A percentile compares a stretch with the other conserved stretches of the same genome.
Evolutionary conservation across 176 grass and related monocot genomes (phyloP).

Genomic region (Carex cristatella): DNA sequence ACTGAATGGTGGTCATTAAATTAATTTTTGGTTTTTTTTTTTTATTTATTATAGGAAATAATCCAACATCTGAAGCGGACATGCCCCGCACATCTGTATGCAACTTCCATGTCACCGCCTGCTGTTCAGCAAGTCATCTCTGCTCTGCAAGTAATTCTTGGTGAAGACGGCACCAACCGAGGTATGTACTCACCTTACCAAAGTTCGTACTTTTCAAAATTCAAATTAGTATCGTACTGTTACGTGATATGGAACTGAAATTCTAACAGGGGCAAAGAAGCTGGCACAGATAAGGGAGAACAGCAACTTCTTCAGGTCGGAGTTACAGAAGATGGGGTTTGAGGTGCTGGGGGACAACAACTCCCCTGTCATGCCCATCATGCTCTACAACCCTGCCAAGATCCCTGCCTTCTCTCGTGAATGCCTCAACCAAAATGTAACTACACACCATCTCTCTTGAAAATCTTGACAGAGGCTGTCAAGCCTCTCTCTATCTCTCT

Average conservation of each 20-base stretch:
- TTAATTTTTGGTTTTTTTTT: neutral
- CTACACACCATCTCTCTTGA: neutral
- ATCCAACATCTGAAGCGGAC: conserved; percentile 66
- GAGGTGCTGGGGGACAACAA: conserved; percentile 94
- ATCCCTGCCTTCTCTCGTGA: conserved; percentile 96
- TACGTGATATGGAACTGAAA: conserved; percentile 21
- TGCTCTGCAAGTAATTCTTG: conserved; percentile 78
- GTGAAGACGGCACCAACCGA: conserved; percentile 89
- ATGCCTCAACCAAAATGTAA: conserved; percentile 70
- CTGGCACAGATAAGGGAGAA: conserved; percentile 83
- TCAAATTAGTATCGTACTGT: neutral
- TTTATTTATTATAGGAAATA: conserved; percentile 58
- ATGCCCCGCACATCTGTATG: conserved; percentile 93
- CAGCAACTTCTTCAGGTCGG: conserved; percentile 91
- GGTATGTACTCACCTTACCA: conserved; percentile 30
- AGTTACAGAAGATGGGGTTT: conserved; percentile 97
- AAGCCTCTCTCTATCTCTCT: neutral
- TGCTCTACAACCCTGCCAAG: conserved; percentile 98
- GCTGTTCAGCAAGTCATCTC: conserved; percentile 93
- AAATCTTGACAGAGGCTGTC: no score
- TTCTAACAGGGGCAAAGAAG: conserved; percentile 66
- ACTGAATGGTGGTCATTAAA: neutral
- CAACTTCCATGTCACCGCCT: conserved; percentile 93
- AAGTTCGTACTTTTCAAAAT: neutral
- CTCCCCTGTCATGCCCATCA: conserved; percentile 92